Percentiles rank a stretch among this genome's conserved stretches.
Evolutionary conservation across 768 basidiomycete genomes (phyloP).

Genomic region (Suillus tomentosus): DNA sequence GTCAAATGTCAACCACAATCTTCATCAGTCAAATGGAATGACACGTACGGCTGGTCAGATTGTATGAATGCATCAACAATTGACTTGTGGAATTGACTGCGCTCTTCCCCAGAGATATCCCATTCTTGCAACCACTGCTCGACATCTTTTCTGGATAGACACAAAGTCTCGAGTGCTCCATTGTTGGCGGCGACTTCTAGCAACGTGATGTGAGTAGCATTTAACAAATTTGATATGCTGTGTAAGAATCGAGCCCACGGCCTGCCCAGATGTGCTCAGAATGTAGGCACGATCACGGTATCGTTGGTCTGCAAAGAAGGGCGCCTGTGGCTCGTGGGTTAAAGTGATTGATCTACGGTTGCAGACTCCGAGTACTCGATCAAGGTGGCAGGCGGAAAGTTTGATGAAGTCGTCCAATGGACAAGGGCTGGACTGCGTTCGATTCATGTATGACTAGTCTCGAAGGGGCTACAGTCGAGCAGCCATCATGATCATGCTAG

Average conservation of each 20-base stretch:
- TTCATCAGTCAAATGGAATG: background rate
- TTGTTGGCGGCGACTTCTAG: conserved; percentile 59
- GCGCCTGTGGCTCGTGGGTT: background rate
- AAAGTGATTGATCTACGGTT: background rate
- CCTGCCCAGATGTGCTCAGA: background rate
- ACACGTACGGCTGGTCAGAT: conserved; percentile 58
- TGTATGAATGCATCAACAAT: conserved; percentile 61
- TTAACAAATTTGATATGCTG: conserved; percentile 83
- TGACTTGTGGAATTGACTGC: conserved; percentile 63
- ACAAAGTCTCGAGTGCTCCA: conserved; percentile 63
- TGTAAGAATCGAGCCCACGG: conserved; percentile 8
- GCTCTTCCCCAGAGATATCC: conserved; percentile 63
- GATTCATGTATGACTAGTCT: background rate
- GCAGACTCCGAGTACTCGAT: background rate
- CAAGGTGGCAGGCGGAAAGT: background rate
- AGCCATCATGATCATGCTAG: too few species aligned
- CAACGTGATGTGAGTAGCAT: conserved; percentile 64
- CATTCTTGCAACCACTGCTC: conserved; percentile 80
- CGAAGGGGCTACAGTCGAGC: too few species aligned
- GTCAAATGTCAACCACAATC: background rate
- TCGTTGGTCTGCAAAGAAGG: background rate
- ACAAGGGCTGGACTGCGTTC: background rate
- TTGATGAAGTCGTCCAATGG: background rate
- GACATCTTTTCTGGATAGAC: conserved; percentile 58
- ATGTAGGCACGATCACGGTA: background rate